Base-by-base conservation (phyloP, 2,329 filamentous ascomycete genomes). In the Pestalotiopsis sp. region DNA sequence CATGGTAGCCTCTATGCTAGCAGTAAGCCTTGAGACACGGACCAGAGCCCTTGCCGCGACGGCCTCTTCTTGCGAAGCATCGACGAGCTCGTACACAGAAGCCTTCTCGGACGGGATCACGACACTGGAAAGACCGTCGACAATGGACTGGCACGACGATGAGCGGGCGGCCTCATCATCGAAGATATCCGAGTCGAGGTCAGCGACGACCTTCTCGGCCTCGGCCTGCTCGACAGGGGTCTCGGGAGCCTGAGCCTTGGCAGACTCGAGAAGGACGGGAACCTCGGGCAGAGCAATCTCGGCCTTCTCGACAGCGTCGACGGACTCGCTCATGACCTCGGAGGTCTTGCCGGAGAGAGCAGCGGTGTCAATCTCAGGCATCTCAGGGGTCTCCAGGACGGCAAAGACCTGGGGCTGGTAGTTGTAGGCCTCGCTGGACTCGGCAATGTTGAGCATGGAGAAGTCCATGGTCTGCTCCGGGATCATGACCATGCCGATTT, bases 401-500 rank as follows among this genome's bases (percentile, higher is more conserved):
- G 93, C 88, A 75, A 92, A 97, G 63, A 93, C 90, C 77, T 90
- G 90, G 27, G 91, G 90, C 77, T 92, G 90, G 79, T 88, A 91
- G 78, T 84, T 85, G 79, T 86, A 90, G 59, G 76, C 76, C 69
- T 84, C 83, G 67, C 82, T 79, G 66, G 81, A 78, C 75, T 87
- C 87, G 41, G 61, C 61, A 60, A 94, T 79, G 72, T 78, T 83
- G n/a, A 96, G 86, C 81, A 92, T 88, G 66, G 90, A 89, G 74
- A 94, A 91, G 75, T 97, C 92, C 80, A 94, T 85, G 65, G 83
- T 86, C 74, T 92, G 90, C 81, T 97, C 94, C 1, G 94, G 93
- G 61, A 97, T 90, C 87, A 95, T 92, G 68, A 92, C 89, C 87
- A 97, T 92, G 76, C 91, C 91, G 72, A 95, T 91, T 77, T 93